These are phyloP conservation scores for Phialophora chinensis DNA, from an alignment of 2,329 filamentous ascomycete species.

Conservation along the genomic window DNA sequence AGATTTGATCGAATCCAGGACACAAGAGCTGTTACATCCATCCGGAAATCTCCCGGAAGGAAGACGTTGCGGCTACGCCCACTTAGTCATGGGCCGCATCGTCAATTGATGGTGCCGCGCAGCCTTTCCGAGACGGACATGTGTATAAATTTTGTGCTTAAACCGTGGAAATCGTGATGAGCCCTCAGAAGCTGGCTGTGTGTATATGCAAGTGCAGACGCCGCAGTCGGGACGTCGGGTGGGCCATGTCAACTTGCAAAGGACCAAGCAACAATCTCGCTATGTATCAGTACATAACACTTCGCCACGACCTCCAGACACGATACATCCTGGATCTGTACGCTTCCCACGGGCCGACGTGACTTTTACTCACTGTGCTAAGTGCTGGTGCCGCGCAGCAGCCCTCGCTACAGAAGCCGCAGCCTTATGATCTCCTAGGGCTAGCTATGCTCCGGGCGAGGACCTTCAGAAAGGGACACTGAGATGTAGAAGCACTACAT, in stretches of 20 bases:
- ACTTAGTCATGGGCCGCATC: background rate
- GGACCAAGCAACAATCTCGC: background rate
- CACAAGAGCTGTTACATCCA: background rate
- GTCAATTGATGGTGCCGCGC: background rate
- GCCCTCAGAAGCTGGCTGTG: background rate
- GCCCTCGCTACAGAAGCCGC: background rate
- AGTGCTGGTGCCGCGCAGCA: background rate
- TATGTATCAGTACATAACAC: background rate
- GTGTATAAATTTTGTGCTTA: background rate
- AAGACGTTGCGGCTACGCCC: background rate
- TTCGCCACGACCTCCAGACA: too few species aligned
- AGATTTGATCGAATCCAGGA: background rate
- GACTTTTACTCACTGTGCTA: background rate
- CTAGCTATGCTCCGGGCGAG: background rate
- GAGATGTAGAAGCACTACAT: background rate
- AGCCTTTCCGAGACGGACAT: too few species aligned
- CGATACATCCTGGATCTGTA: too few species aligned
- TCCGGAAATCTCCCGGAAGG: background rate
- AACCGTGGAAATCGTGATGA: background rate
- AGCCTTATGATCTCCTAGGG: background rate
- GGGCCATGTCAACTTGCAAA: too few species aligned
- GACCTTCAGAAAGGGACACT: background rate
- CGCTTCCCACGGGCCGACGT: background rate
- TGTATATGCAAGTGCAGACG: background rate
- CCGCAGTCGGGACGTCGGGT: too few species aligned